Conservation (phyloP, 176 grass and related monocot species). For the Eleusine indica region DNA sequence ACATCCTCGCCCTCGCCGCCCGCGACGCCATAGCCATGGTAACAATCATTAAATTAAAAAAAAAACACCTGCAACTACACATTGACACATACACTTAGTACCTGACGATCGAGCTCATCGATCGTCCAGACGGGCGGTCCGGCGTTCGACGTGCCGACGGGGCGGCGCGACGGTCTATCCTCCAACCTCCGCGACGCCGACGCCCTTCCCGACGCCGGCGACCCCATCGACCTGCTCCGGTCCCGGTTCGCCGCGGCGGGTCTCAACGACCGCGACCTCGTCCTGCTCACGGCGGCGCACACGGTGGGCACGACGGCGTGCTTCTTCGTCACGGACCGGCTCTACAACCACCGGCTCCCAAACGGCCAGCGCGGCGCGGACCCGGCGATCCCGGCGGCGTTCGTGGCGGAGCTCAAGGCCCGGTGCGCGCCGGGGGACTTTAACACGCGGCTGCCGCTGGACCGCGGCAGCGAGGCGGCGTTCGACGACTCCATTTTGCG, state of each 20-base stretch:
- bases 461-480: constrained; percentile 65
- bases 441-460: constrained; percentile 69
- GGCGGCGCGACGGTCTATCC: constrained; percentile 62
- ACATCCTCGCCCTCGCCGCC: constrained; percentile 76
- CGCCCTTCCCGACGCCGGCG: constrained; percentile 64
- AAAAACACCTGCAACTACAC: too few species aligned
- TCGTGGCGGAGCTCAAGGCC: constrained; percentile 59
- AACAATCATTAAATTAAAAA: too few species aligned
- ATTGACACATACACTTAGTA: too few species aligned
- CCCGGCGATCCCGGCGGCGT: constrained; percentile 62
- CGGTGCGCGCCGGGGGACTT: constrained; percentile 69
- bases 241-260: constrained; percentile 62
- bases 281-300: constrained; percentile 82
- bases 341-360: constrained; percentile 57
- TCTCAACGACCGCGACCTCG: constrained; percentile 76
- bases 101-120: not conserved
- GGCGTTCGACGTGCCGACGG: constrained; percentile 69
- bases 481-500: constrained; percentile 75
- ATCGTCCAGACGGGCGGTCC: constrained; percentile 60
- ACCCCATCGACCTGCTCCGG: constrained; percentile 54
- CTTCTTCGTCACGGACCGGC: constrained; percentile 77
- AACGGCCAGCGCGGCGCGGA: constrained; percentile 45
- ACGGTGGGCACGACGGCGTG: constrained; percentile 90
- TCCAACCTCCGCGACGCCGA: constrained; percentile 70
- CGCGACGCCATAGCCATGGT: constrained; percentile 74